These are phyloP conservation scores for Chaetomium globosum DNA, from an alignment of 2,329 filamentous ascomycete genomes.

Conservation along the genomic window DNA sequence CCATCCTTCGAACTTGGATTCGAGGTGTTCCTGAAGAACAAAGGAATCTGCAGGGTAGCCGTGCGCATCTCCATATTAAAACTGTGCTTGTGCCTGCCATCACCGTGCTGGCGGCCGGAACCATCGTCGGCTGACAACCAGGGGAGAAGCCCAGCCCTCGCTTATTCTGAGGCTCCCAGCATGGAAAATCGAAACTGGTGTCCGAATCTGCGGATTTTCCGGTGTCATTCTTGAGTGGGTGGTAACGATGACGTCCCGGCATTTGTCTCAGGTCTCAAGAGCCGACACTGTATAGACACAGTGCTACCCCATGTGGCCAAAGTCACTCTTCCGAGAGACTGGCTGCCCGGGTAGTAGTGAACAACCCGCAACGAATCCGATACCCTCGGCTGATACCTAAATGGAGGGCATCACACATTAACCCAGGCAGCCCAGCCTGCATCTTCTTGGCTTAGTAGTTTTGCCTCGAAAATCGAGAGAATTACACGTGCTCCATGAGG, in stretches of 20 bases:
- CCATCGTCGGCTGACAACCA: background rate
- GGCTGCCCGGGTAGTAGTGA: too few relatives aligned
- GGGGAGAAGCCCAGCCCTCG: background rate
- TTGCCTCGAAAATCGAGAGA: background rate
- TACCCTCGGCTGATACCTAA: background rate
- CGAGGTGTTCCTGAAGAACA: background rate
- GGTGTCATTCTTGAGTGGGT: background rate
- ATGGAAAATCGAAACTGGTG: background rate
- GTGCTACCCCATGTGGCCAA: slow-evolving; percentile 5
- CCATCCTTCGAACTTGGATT: background rate
- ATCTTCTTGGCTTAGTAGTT: background rate
- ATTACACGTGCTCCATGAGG: slow-evolving; percentile 3
- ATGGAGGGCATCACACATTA: background rate
- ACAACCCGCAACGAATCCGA: slow-evolving; percentile 9
- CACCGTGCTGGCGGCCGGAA: background rate
- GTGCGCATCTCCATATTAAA: slow-evolving; percentile 12
- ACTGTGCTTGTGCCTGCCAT: slow-evolving; percentile 7
- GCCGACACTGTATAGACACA: slow-evolving; percentile 5
- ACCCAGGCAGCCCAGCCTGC: slow-evolving; percentile 1
- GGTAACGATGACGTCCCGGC: background rate
- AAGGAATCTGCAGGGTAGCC: slow-evolving; percentile 15
- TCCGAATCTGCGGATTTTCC: background rate
- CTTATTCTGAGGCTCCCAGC: background rate
- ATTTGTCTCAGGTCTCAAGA: background rate
- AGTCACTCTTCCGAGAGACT: background rate